phyloP scores from a whole-genome alignment of 176 grass and related monocot genomes.

The Triticum aestivum region IWGSC_CS_RefSeq_v2.1 NC_057801.1:125938084-125938583 shows the following conservation, averaged over 20 bases:
- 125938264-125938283: constrained; percentile 78
- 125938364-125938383: constrained; percentile 94
- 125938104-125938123: constrained; percentile 23
- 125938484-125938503: too few relatives aligned
- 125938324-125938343: constrained; percentile 97
- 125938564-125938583: not conserved
- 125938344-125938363: constrained; percentile 97
- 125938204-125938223: constrained; percentile 72
- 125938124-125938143: constrained; percentile 4
- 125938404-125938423: constrained; percentile 24
- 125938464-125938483: too few relatives aligned
- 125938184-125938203: constrained; percentile 60
- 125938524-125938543: not conserved
- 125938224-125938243: constrained; percentile 78
- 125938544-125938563: not conserved
- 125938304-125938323: constrained; percentile 74
- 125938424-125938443: not conserved
- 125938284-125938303: constrained; percentile 66
- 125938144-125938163: constrained; percentile 3
- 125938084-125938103: constrained; percentile 77
- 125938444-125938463: not conserved
- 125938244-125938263: constrained; percentile 66
- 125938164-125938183: not conserved
- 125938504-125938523: too few relatives aligned
- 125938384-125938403: constrained; percentile 88